Evolutionary conservation across 2,329 filamentous ascomycete genomes (phyloP).

Genomic region (Trichophaea hybrida): DNA sequence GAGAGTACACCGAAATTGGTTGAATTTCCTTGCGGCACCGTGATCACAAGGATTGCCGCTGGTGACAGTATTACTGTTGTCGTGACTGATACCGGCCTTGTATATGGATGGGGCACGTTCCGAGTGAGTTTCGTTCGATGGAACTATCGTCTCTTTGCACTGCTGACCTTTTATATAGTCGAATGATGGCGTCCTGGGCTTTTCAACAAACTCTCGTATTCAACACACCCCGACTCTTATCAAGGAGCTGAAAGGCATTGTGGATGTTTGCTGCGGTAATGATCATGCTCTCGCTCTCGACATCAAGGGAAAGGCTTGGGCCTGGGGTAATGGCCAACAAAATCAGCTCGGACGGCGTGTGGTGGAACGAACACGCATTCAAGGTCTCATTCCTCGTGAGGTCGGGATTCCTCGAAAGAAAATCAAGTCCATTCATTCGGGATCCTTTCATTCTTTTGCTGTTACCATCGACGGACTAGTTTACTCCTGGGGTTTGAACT

Average conservation of each 20-base stretch:
- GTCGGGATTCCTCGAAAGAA: slow-evolving; percentile 43
- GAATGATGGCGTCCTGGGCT: slow-evolving; percentile 52
- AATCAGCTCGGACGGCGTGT: slow-evolving; percentile 53
- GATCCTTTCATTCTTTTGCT: slow-evolving; percentile 70
- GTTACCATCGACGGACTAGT: slow-evolving; percentile 53
- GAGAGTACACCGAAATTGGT: slow-evolving; percentile 54
- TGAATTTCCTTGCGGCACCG: slow-evolving; percentile 46
- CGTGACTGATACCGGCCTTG: slow-evolving; percentile 56
- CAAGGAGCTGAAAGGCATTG: slow-evolving; percentile 48
- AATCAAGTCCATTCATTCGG: slow-evolving; percentile 50
- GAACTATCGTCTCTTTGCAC: background rate
- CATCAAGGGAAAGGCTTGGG: slow-evolving; percentile 44
- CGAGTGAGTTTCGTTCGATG: slow-evolving; percentile 37
- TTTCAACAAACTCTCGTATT: slow-evolving; percentile 40
- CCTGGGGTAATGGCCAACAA: slow-evolving; percentile 54
- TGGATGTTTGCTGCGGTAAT: slow-evolving; percentile 43
- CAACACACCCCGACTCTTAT: slow-evolving; percentile 43
- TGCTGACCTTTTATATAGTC: slow-evolving; percentile 32
- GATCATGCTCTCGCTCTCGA: slow-evolving; percentile 48
- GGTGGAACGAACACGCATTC: slow-evolving; percentile 43
- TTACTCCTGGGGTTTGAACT: slow-evolving; percentile 76
- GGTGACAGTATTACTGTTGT: slow-evolving; percentile 64
- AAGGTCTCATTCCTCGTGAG: slow-evolving; percentile 42
- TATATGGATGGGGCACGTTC: slow-evolving; percentile 79
- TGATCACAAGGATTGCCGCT: slow-evolving; percentile 53